Percentiles rank a stretch among this genome's conserved stretches.
Evolutionary conservation across 257 asterid species (phyloP).

Genomic region (Ehretia macrophylla): DNA sequence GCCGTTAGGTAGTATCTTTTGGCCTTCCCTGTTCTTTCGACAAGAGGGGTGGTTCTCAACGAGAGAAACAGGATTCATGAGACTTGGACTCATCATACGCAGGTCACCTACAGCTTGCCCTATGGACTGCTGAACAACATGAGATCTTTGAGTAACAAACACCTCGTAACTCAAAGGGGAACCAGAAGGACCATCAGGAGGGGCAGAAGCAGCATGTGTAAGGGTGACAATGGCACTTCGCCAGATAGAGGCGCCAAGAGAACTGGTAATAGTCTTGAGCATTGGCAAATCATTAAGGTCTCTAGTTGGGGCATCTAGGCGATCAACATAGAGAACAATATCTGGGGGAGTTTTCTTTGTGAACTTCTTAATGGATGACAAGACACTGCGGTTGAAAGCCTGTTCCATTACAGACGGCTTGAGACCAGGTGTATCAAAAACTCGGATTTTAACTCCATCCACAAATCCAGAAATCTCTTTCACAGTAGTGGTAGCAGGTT

Average conservation of each 20-base stretch:
- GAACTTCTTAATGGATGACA: slow-evolving; percentile 56
- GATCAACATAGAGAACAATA: slow-evolving; percentile 80
- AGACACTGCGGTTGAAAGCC: slow-evolving; percentile 50
- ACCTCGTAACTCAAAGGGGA: slow-evolving; percentile 78
- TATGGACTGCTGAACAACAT: slow-evolving; percentile 80
- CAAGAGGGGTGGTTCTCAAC: slow-evolving; percentile 90
- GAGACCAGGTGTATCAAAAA: slow-evolving; percentile 88
- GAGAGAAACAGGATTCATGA: slow-evolving; percentile 86
- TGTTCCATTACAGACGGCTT: slow-evolving; percentile 73
- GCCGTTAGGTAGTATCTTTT: slow-evolving; percentile 87
- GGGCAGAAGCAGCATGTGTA: slow-evolving; percentile 91
- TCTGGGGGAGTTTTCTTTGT: slow-evolving; percentile 79
- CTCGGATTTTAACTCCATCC: slow-evolving; percentile 71
- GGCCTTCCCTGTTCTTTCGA: slow-evolving; percentile 88
- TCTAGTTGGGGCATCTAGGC: slow-evolving; percentile 80
- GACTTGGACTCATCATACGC: slow-evolving; percentile 80
- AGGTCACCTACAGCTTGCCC: slow-evolving; percentile 83
- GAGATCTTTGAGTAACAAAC: slow-evolving; percentile 86
- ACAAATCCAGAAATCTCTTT: slow-evolving; percentile 51
- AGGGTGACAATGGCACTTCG: slow-evolving; percentile 81
- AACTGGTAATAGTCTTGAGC: slow-evolving; percentile 55
- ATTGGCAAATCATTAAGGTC: slow-evolving; percentile 90
- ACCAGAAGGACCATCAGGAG: slow-evolving; percentile 95
- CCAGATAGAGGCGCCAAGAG: slow-evolving; percentile 79
- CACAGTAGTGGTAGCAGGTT: slow-evolving; percentile 54